Evolutionary conservation across 2,329 filamentous ascomycete genomes (phyloP), one percentile per base, ranked within the genome.

Genomic region (Colletotrichum horii): DNA sequence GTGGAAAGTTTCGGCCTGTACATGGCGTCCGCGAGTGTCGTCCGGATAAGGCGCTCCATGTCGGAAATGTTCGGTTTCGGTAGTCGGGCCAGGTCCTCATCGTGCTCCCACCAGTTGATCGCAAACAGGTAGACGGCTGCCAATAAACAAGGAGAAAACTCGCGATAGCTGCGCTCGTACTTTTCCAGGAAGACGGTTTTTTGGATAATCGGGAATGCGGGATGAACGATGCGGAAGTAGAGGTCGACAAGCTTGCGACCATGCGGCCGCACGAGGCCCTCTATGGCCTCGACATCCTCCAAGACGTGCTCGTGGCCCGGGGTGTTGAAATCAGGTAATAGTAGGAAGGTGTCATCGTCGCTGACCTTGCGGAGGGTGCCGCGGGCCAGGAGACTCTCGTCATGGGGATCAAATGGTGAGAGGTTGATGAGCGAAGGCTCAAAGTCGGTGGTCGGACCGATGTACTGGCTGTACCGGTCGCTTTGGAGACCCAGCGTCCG

Each of bases 41-140:
- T 91, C 79, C 93, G 91, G 60, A 96, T 93, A 58, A 97, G 89
- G 75, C 91, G 89, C 83, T 97, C 95, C 26, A 97, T 86, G 74
- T 93, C 91, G 52, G 88, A 87, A n/a, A 94, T 89, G 83, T 98
- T 92, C 1, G 95, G 95, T 75, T 91, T 91, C 26, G 91, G 91
- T 28, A 91, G 87, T 24, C 88, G 86, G 52, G 92, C 90, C 28
- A 96, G 88, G 26, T 92, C 91, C 22, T 92, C 90, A 77, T 93
- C 93, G 77, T 94, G 90, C 67, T 95, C 92, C 93, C 96, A 97
- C 93, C 96, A 98, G 83, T 96, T 96, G 80, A 97, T 90, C 11
- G 96, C 95, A 28, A 98, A 87, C 28, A 98, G 92, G 80, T 98
- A 97, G 79, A 97, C 93, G 69, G 94, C 94, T 36, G 94, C 94